A percentile compares a stretch with the other conserved stretches of the same genome.
Conservation (phyloP, 306 rosid genomes). For the Mimosa bimucronata region DNA sequence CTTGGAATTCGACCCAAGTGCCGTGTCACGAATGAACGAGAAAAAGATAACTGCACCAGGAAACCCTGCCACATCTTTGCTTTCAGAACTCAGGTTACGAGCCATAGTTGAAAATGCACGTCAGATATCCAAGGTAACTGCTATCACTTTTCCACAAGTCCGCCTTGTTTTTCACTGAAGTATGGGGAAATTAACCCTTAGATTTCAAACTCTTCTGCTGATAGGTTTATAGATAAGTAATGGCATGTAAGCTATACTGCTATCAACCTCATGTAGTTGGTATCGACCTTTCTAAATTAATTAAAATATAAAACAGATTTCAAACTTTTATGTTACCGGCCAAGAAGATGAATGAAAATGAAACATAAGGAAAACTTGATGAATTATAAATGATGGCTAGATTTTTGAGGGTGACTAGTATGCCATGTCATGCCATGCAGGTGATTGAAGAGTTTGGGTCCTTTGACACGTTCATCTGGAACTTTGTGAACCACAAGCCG, state of each 20-base stretch:
- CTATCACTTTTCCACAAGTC: slow-evolving; percentile 3
- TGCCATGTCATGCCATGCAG: slow-evolving; percentile 38
- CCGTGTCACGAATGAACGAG: slow-evolving; percentile 66
- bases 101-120: slow-evolving; percentile 79
- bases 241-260: too few species aligned
- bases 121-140: slow-evolving; percentile 66
- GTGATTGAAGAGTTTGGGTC: slow-evolving; percentile 73
- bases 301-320: not conserved
- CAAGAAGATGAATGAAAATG: slow-evolving; percentile 33
- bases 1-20: slow-evolving; percentile 69
- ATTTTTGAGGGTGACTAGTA: slow-evolving; percentile 32
- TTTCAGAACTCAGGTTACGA: slow-evolving; percentile 73
- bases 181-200: slow-evolving; percentile 20
- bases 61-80: slow-evolving; percentile 63
- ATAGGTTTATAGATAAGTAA: too few species aligned
- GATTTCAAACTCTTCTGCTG: too few species aligned
- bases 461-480: slow-evolving; percentile 65
- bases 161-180: slow-evolving; percentile 24
- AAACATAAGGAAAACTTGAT: slow-evolving; percentile 24
- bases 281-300: too few species aligned
- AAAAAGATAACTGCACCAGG: slow-evolving; percentile 62
- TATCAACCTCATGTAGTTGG: too few species aligned
- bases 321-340: slow-evolving; percentile 47
- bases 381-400: slow-evolving; percentile 21
- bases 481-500: slow-evolving; percentile 71